Evolutionary conservation across 345 rosid genomes (phyloP).

Genomic region (Lumnitzera racemosa): DNA sequence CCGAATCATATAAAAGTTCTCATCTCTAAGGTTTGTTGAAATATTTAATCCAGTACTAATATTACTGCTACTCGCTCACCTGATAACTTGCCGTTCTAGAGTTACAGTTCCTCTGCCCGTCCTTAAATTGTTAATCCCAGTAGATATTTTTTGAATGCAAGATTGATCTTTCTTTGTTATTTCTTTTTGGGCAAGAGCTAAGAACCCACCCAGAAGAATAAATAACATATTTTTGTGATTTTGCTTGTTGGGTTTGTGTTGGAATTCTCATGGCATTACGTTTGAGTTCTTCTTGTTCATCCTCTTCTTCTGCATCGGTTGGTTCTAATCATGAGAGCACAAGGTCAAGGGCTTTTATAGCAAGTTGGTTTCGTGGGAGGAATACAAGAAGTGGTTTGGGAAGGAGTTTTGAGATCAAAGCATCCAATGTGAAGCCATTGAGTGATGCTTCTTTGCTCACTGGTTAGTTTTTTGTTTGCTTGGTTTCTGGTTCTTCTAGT

Average conservation of each 20-base stretch:
- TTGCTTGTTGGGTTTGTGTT: background rate
- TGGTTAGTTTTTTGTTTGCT: slow-evolving; percentile 10
- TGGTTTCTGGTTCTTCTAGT: background rate
- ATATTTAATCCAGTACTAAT: too few species aligned
- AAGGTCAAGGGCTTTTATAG: background rate
- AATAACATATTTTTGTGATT: background rate
- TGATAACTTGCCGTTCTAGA: background rate
- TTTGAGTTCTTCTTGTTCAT: slow-evolving; percentile 9
- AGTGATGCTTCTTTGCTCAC: slow-evolving; percentile 15
- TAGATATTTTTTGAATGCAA: background rate
- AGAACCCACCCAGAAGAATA: background rate
- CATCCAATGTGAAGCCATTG: slow-evolving; percentile 13
- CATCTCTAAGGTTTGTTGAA: too few species aligned
- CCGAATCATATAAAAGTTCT: too few species aligned
- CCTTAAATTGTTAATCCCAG: background rate
- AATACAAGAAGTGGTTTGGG: background rate
- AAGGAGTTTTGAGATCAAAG: slow-evolving; percentile 14
- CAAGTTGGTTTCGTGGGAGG: background rate
- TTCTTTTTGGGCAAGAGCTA: background rate
- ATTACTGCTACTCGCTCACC: background rate
- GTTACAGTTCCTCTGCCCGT: background rate
- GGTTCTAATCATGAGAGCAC: slow-evolving; percentile 5
- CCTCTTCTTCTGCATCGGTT: slow-evolving; percentile 8
- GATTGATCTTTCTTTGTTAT: background rate
- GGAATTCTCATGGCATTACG: slow-evolving; percentile 17